Evolutionary conservation across 352 stramenopile genomes (phyloP), one percentile per base, ranked within the genome.

Genomic region (Phytophthora sojae): DNA sequence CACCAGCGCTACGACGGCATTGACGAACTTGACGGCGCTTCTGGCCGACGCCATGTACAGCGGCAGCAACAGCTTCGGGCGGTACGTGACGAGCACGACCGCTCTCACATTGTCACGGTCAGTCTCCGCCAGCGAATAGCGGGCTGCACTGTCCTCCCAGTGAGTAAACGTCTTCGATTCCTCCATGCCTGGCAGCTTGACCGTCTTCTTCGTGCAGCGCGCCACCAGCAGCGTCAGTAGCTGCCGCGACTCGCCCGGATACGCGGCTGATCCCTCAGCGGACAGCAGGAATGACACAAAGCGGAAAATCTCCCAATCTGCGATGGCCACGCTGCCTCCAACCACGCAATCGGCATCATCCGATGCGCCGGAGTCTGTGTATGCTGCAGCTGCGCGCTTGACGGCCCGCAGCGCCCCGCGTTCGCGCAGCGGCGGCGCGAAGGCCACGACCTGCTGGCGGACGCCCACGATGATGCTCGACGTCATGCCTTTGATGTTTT

Each of bases 1-100:
- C 51, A 95, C 86, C 2, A 95, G 71, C 21, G 88, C 85, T 26
- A 94, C 82, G 8, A 93, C 80, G 6, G 76, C 85, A 49, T 94
- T 77, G 7, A 92, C 86, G 37, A 95, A 83, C 15, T 67, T 77
- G 39, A 93, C 85, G 2, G 86, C 86, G 15, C 86, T 83, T 52
- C 88, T 86, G 19, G 76, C 80, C 17, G 85, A 95, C 19, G 70
- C 67, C 80, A 90, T 85, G 39, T 76, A 92, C 39, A 95, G 54
- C 17, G 79, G 80, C 9, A 92, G 47, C 14, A 91, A 32, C 52
- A 73, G 54, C n/a, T 64, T 35, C 5, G 83, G 86, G 7, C 83
- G 76, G 71, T 85, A 89, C 19, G 73, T 75, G 25, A 93, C 49
- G 29, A 92, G 65, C 17, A 88, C 47, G 17, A 79, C 56, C 25